Base-by-base conservation (phyloP, 495 filamentous ascomycete genomes). In the Talaromyces nanjingensis region DNA sequence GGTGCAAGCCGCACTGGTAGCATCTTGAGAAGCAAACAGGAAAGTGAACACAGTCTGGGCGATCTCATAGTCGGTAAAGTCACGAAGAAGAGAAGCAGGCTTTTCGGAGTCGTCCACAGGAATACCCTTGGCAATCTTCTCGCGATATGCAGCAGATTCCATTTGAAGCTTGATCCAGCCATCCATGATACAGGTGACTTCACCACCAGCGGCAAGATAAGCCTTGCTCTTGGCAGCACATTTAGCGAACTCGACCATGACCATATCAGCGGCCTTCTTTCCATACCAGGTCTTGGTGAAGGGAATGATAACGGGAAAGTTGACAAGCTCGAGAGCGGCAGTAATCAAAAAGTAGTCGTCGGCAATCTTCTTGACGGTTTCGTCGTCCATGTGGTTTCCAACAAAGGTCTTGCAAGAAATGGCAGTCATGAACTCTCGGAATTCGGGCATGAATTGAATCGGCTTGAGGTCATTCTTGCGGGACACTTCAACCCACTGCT, bases 321-420 rank as follows among this genome's bases (percentile, higher is more conserved):
- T 98, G 76, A 98, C 94, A 45, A 98, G 84, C 72, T 98, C 94
- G 64, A 98, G 85, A 7, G 94, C 94, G 54, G 90, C 96, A 16
- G 94, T 98, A 71, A 98, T 96, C 68, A 91, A 83, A 75, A 96
- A 98, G 76, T 94, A 98, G 75, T 98, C 93, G 72, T 97, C 91
- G 64, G 93, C 89, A 66, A 98, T 93, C 81, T 93, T 94, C 83
- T 96, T 93, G 65, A 97, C 85, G 55, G 88, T 86, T 68, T 89
- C 89, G 66, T 97, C 91, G 61, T 86, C 81, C 73, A 97, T 92
- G 77, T 98, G 97, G 77, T 97, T 89, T 29, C 96, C 96, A 60
- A 97, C 94, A 73, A 98, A 98, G 24, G 94, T 96, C 63, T 96
- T 89, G 79, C 91, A 92, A 42, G 92, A 96, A 42, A 98, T 85